Base-by-base conservation (phyloP, 179 eudicot species). In the Gypsophila paniculata region DNA sequence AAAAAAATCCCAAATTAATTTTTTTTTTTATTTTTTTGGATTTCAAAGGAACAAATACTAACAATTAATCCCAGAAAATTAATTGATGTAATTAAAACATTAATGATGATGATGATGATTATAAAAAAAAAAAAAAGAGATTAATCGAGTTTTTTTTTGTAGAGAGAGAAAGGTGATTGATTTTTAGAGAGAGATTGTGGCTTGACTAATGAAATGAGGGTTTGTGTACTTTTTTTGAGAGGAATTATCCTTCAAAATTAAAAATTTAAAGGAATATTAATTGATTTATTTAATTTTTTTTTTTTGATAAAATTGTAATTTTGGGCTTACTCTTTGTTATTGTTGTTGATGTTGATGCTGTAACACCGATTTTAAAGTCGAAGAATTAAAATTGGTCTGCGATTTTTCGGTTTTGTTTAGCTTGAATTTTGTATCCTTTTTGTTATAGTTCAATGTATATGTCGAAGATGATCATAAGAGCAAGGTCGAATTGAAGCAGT, bases 111-210 rank as follows among this genome's bases (percentile, higher is more conserved):
- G 59, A 68, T 49, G 8, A 68, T 23, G 44, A 42, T 6, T 9
- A 42, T 5, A 22, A 58, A 58, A 22, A 9, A 42, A 42, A 42
- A 42, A 42, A 42, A 42, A 42, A 42, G 6, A 42, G 6, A 42
- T 42, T 58, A 22, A 58, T 23, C 13, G 21, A 58, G 49, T 11
- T 52, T 39, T 22, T 72, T 72, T 29, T 25, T 59, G 42, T 51
- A 69, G 72, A 54, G 72, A 52, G 61, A 69, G 72, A 52, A 54
- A 25, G 70, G 21, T 68, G 39, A 39, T 68, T 68, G 58, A 42
- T 49, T 25, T 25, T 53, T 38, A 65, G 79, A 65, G 73, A 79
- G 79, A 68, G 72, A 76, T 72, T 79, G 83, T 51, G 75, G 76
- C 61, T 81, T 81, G 84, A 77, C 84, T 74, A 52, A 66, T 18